Percentiles rank a stretch among this genome's conserved stretches.
Evolutionary conservation across 306 rosid genomes (phyloP).

Genomic region (peach (Prunus persica)): DNA sequence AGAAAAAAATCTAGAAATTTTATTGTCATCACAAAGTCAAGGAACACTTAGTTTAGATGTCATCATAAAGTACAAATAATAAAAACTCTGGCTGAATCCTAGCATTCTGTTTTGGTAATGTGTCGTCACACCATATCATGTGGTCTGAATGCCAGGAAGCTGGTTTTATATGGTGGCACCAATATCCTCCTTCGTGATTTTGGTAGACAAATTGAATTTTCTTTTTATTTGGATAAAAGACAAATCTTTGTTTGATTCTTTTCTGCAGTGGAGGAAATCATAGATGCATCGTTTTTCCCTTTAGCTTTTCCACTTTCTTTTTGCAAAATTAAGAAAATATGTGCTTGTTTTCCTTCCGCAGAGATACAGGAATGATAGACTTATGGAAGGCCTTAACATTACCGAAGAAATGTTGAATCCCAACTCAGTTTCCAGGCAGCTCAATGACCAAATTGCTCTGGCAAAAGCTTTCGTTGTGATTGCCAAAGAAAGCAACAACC

Average conservation of each 20-base stretch:
- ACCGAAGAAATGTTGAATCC: constrained; percentile 79
- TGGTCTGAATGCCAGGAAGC: neutral
- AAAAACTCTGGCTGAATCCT: neutral
- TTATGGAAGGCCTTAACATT: constrained; percentile 77
- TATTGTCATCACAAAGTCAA: neutral
- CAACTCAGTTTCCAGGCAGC: constrained; percentile 67
- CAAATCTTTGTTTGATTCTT: neutral
- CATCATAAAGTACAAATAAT: neutral
- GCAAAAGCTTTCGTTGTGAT: constrained; percentile 89
- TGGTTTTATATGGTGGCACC: neutral
- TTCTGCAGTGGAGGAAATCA: neutral
- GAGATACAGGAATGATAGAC: constrained; percentile 65
- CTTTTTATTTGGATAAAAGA: no score
- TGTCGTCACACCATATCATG: neutral
- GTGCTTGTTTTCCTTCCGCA: constrained; percentile 35
- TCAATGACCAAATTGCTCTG: constrained; percentile 77
- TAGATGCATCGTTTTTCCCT: neutral
- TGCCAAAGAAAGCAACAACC: constrained; percentile 82
- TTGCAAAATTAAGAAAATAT: neutral
- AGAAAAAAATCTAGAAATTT: neutral
- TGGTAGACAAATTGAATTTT: neutral
- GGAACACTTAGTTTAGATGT: neutral
- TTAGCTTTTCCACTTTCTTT: neutral
- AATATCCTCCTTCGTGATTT: neutral
- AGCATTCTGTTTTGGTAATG: neutral